Evolutionary conservation across 2,329 filamentous ascomycete species (phyloP), one percentile per base, ranked within the genome.

Genomic region (Talaromyces islandicus): DNA sequence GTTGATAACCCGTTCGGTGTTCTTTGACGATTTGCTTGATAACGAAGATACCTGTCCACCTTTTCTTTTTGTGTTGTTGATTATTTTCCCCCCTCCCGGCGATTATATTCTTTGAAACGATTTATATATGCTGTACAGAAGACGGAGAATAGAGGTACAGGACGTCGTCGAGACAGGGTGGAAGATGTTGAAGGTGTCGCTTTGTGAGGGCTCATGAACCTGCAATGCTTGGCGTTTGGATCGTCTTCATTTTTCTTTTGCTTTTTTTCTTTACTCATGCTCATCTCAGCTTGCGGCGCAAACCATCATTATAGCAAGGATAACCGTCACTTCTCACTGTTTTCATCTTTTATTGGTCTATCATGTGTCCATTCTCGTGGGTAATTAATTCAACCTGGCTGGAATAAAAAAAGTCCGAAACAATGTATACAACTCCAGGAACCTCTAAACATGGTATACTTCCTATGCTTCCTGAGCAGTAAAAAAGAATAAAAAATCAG

Each of bases 1-100:
- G 92, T 80, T 95, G 80, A 81, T 64, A 12, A 11, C 6, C 11
- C 14, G 9, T 46, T 46, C 11, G 43, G 10, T 46, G 14, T 38
- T 12, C 14, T 17, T n/a, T 38, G 35, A 46, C 43, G 43, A 46
- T 46, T 21, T 19, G 43, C 17, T 46, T 9, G 19, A 19, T 4
- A 27, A 24, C 43, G n/a, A 46, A 24, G 19, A 46, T 46, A 46
- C 43, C 43, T 46, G n/a, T n/a, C n/a, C n/a, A 46, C 43, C 19
- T 46, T 46, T 46, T 21, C n/a, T 19, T 24, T 46, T 12, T 11
- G 17, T 46, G n/a, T 46, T 21, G 4, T 11, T 24, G 25, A 27
- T 27, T 27, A 27, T 46, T 46, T 46, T 46, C 9, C 24, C 7
- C 11, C 4, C 43, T 24, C 4, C 43, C 14, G 43, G 43, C 19